Percentiles rank a stretch among this genome's conserved stretches.
phyloP scores from a whole-genome alignment of 2,329 filamentous ascomycete genomes.

The Nemania serpens region DNA sequence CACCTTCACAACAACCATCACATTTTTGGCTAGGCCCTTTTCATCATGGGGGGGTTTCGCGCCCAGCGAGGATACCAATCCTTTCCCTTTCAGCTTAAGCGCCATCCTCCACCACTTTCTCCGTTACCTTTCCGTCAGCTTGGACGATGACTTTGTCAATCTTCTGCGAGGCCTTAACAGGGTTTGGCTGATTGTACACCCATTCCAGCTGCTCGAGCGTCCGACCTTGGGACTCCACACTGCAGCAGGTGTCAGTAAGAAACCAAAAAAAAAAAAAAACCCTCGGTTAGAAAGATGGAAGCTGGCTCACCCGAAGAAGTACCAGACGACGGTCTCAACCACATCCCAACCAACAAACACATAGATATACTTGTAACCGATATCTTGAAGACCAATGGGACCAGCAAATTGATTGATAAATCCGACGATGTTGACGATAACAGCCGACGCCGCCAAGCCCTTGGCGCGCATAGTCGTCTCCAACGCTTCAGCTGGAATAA shows the following conservation, averaged over 20 bases:
- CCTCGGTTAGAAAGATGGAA: not conserved
- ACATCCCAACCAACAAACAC: constrained; percentile 56
- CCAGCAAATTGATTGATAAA: constrained; percentile 56
- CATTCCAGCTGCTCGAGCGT: constrained; percentile 56
- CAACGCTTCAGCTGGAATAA: constrained; percentile 53
- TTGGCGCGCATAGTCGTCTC: constrained; percentile 55
- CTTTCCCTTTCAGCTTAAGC: constrained; percentile 2
- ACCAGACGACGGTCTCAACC: constrained; percentile 48
- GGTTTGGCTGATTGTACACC: constrained; percentile 55
- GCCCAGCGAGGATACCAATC: not conserved
- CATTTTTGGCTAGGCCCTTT: too few relatives aligned
- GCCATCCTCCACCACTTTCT: constrained; percentile 46
- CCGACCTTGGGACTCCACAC: constrained; percentile 55
- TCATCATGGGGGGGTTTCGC: too few relatives aligned
- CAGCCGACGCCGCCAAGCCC: constrained; percentile 50
- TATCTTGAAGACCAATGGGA: constrained; percentile 51
- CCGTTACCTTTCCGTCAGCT: constrained; percentile 50
- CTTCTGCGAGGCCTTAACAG: constrained; percentile 54
- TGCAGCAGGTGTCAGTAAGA: constrained; percentile 31
- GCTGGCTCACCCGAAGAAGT: constrained; percentile 49
- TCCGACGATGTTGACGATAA: constrained; percentile 51
- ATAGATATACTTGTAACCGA: constrained; percentile 50
- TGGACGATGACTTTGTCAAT: constrained; percentile 57
- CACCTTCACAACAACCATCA: not conserved
- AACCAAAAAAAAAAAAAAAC: not conserved